These are phyloP conservation scores for Bimuria novae-zelandiae DNA, from an alignment of 2,329 filamentous ascomycete genomes.

Conservation along the genomic window DNA sequence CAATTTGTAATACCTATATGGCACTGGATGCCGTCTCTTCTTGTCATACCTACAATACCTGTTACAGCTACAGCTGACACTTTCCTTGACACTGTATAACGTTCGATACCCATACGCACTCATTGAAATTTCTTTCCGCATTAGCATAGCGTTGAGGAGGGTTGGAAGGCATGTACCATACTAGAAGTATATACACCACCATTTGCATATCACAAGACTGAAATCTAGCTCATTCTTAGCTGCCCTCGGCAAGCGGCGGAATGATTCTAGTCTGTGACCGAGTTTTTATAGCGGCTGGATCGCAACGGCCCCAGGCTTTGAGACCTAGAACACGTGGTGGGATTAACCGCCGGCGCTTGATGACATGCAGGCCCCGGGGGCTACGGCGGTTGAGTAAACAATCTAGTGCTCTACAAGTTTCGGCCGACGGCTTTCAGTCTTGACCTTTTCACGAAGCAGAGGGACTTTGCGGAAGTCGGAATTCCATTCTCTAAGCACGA, in stretches of 20 bases:
- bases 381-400: not conserved
- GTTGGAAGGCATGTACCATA: not conserved
- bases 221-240: too few relatives aligned
- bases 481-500: too few relatives aligned
- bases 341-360: conserved; percentile 5
- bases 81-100: not conserved
- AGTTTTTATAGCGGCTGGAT: not conserved
- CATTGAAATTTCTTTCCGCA: not conserved
- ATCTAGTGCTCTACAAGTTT: too few relatives aligned
- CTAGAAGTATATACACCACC: not conserved
- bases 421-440: too few relatives aligned
- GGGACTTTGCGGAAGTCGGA: too few relatives aligned
- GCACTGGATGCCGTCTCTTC: not conserved
- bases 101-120: conserved; percentile 7
- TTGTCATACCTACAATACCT: not conserved
- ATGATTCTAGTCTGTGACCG: not conserved
- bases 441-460: too few relatives aligned
- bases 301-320: too few relatives aligned
- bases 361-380: not conserved
- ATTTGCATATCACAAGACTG: not conserved
- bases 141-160: not conserved
- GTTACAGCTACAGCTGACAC: not conserved
- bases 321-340: not conserved
- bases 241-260: too few relatives aligned
- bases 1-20: conserved; percentile 4